phyloP scores from a whole-genome alignment of 1,284 basidiomycete species.

The Sphaerobolus stellatus region DNA sequence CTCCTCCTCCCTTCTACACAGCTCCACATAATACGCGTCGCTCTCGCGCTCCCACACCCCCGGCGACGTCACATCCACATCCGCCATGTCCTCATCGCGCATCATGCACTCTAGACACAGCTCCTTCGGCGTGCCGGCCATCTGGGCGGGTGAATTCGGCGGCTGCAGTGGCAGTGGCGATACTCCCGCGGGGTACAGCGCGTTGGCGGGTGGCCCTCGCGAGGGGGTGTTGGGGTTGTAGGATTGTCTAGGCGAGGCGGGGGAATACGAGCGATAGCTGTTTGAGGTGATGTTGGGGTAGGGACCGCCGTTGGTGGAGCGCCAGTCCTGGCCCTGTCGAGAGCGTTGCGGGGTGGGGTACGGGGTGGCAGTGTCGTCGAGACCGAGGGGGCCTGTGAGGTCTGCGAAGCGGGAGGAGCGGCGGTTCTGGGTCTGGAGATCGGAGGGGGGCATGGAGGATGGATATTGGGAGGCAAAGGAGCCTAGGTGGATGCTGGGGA shows the following conservation, averaged over 20 bases:
- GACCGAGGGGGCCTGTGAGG: no score
- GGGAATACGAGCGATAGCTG: neutral
- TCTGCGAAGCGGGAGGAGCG: no score
- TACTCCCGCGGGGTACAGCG: neutral
- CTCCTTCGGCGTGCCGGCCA: constrained; percentile 42
- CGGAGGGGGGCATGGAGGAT: no score
- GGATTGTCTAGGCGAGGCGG: neutral
- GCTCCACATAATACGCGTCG: constrained; percentile 80
- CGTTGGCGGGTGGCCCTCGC: neutral
- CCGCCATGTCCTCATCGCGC: constrained; percentile 98
- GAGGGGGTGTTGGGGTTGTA: neutral
- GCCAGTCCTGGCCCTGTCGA: no score
- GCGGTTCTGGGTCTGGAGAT: no score
- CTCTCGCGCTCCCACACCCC: constrained; percentile 92
- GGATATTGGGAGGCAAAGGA: constrained; percentile 13
- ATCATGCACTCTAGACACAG: constrained; percentile 98
- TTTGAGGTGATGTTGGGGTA: no score
- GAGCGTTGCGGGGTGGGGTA: no score
- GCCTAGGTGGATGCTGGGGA: constrained; percentile 13
- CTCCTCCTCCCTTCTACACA: constrained; percentile 71
- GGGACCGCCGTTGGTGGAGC: no score
- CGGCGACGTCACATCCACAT: constrained; percentile 84
- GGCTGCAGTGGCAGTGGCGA: constrained; percentile 3
- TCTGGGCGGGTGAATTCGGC: constrained; percentile 8
- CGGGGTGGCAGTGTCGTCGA: no score